Evolutionary conservation across 2,329 filamentous ascomycete genomes (phyloP).

Genomic region (Fonsecaea pugnacius): DNA sequence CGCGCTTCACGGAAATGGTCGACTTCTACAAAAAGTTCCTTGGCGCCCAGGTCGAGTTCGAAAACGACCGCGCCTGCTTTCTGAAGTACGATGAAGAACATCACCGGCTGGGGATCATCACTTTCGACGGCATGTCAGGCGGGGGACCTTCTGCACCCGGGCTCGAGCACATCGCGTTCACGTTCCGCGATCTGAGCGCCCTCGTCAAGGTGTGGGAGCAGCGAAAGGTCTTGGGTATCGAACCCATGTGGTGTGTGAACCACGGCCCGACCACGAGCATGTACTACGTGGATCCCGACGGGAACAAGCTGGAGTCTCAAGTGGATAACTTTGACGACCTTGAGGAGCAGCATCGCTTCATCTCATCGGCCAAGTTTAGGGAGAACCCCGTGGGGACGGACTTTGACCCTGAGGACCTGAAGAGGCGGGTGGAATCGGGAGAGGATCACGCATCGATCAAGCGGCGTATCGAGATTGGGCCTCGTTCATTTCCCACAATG

Average conservation of each 20-base stretch:
- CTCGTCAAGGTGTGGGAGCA: conserved; percentile 46
- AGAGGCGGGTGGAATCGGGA: conserved; percentile 1
- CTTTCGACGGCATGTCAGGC: conserved; percentile 36
- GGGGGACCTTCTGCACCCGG: conserved; percentile 37
- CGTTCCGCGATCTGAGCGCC: conserved; percentile 45
- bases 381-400: conserved; percentile 22
- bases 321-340: conserved; percentile 48
- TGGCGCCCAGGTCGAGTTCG: conserved; percentile 5
- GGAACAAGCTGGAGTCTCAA: conserved; percentile 55
- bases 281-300: conserved; percentile 57
- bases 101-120: conserved; percentile 52
- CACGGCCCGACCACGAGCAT: conserved; percentile 55
- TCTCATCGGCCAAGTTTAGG: not conserved
- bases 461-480: conserved; percentile 10
- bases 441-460: conserved; percentile 18
- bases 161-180: conserved; percentile 52
- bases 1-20: conserved; percentile 10
- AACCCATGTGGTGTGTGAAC: conserved; percentile 53
- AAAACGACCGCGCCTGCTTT: conserved; percentile 9
- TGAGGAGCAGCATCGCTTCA: conserved; percentile 9
- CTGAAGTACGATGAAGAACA: conserved; percentile 24
- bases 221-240: conserved; percentile 19
- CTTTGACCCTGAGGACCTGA: conserved; percentile 19
- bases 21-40: conserved; percentile 20
- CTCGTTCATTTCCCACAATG: not conserved